Conservation (phyloP, 495 filamentous ascomycete genomes). For the Talaromyces wortmannii region DNA sequence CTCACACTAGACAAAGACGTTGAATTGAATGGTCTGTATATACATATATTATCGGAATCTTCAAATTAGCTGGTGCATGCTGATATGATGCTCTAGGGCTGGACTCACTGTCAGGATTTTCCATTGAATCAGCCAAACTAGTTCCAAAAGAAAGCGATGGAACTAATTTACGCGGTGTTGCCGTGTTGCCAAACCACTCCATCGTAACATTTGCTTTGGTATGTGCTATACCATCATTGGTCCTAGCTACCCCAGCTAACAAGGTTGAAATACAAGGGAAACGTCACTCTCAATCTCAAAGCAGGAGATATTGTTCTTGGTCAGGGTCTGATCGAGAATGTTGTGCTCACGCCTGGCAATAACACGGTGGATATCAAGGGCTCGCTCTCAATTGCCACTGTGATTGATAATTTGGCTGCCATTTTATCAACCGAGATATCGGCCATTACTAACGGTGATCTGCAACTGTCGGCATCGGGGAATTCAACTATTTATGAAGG, state of each 20-base stretch:
- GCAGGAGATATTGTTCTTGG: constrained; percentile 29
- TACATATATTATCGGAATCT: not conserved
- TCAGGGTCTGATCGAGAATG: constrained; percentile 28
- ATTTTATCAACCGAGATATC: constrained; percentile 23
- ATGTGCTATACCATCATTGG: not conserved
- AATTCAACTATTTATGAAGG: constrained; percentile 37
- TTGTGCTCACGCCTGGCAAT: constrained; percentile 32
- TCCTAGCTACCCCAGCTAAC: not conserved
- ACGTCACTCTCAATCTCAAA: constrained; percentile 34
- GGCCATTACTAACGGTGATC: constrained; percentile 25
- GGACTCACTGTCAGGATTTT: constrained; percentile 32
- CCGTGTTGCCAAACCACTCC: constrained; percentile 37
- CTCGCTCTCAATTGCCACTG: not conserved
- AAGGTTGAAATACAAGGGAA: constrained; percentile 14
- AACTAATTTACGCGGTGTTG: constrained; percentile 14
- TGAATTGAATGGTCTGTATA: constrained; percentile 15
- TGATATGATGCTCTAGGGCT: constrained; percentile 15
- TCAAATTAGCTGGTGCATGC: no score
- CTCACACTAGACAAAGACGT: constrained; percentile 33
- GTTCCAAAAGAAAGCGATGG: constrained; percentile 28
- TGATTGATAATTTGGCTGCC: constrained; percentile 23
- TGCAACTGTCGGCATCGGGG: constrained; percentile 30
- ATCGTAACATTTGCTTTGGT: constrained; percentile 35
- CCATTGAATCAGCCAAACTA: constrained; percentile 27
- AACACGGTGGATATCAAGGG: constrained; percentile 33